Evolutionary conservation across 306 rosid species (phyloP).

Genomic region (Pterocarpus macrocarpus): DNA sequence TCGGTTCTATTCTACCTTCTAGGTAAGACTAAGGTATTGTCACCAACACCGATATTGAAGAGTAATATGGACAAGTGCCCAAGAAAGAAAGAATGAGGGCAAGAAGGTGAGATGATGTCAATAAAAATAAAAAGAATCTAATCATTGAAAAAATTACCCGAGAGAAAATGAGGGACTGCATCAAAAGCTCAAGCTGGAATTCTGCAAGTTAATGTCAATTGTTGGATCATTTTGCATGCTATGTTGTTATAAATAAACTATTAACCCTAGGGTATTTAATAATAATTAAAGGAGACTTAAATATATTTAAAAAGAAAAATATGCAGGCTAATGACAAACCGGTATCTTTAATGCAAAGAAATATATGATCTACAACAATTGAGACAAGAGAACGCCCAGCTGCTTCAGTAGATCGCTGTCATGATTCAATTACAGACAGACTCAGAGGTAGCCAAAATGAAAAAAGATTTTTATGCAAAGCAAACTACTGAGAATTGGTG

Average conservation of each 20-base stretch:
- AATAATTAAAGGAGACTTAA: conserved; percentile 35
- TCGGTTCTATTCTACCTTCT: conserved; percentile 11
- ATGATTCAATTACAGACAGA: conserved; percentile 47
- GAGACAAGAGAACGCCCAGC: conserved; percentile 91
- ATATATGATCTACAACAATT: conserved; percentile 87
- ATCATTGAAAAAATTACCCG: conserved; percentile 66
- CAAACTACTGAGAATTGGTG: conserved; percentile 24
- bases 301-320: conserved; percentile 4
- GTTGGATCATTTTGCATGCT: conserved; percentile 42
- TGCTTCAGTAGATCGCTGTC: conserved; percentile 85
- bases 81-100: conserved; percentile 9
- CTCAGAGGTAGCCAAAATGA: conserved; percentile 45
- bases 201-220: conserved; percentile 67
- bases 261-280: conserved; percentile 23
- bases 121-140: neutral
- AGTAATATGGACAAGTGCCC: conserved; percentile 36
- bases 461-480: conserved; percentile 27
- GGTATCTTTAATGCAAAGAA: conserved; percentile 86
- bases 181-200: conserved; percentile 88
- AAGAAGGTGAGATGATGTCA: conserved; percentile 12
- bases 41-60: conserved; percentile 10
- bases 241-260: conserved; percentile 17
- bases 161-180: conserved; percentile 92
- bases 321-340: conserved; percentile 64
- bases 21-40: conserved; percentile 37